phyloP scores from a whole-genome alignment of 2,329 filamentous ascomycete species.

The Neocucurbitaria cava region DNA sequence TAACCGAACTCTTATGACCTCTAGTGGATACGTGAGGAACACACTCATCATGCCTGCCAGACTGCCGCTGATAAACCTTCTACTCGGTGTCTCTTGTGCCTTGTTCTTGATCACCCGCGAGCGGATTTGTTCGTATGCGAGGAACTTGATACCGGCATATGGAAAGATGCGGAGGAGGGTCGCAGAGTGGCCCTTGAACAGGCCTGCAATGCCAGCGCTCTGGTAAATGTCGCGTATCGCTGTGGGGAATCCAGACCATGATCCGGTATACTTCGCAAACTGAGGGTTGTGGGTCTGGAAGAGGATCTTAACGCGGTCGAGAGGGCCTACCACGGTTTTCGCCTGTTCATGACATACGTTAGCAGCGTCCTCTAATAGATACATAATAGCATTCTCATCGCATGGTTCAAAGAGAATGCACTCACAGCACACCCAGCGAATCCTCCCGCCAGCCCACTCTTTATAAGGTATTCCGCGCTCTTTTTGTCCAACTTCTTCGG shows the following conservation, averaged over 20 bases:
- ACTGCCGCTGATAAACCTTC: constrained; percentile 76
- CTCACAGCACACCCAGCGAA: constrained; percentile 89
- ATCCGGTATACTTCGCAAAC: constrained; percentile 90
- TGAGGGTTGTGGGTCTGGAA: constrained; percentile 96
- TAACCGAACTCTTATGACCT: constrained; percentile 88
- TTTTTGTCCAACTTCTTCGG: constrained; percentile 67
- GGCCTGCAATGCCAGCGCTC: constrained; percentile 74
- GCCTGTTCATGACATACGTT: constrained; percentile 62
- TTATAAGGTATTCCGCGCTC: constrained; percentile 82
- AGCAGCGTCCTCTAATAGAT: constrained; percentile 4
- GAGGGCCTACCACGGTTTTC: constrained; percentile 92
- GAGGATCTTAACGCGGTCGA: constrained; percentile 97
- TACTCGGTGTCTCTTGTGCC: constrained; percentile 78
- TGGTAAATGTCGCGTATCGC: constrained; percentile 85
- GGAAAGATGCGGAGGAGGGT: constrained; percentile 95
- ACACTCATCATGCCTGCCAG: constrained; percentile 87
- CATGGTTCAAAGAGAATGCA: background rate
- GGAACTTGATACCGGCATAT: constrained; percentile 96
- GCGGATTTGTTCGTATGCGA: constrained; percentile 96
- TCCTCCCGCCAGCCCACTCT: constrained; percentile 86
- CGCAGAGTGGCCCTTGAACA: constrained; percentile 94
- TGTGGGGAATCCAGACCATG: constrained; percentile 81
- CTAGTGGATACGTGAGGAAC: constrained; percentile 94
- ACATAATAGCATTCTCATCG: background rate
- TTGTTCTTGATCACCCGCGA: constrained; percentile 74